Evolutionary conservation across 257 asterid species (phyloP).

Genomic region (Ehretia macrophylla): DNA sequence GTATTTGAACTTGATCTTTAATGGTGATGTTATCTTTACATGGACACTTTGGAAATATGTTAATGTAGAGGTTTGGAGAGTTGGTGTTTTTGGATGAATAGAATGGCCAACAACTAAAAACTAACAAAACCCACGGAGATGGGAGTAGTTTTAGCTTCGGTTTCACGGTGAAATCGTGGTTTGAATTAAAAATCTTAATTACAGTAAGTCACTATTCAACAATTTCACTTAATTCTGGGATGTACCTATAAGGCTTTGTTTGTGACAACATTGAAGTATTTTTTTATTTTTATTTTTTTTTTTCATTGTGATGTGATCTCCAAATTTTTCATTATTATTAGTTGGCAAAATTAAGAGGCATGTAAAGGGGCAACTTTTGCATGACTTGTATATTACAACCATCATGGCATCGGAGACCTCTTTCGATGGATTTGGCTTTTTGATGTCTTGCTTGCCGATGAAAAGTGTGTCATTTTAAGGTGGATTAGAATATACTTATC

Average conservation of each 20-base stretch:
- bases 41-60: background rate
- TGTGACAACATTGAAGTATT: too few species aligned
- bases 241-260: too few species aligned
- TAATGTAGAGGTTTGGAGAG: slow-evolving; percentile 17
- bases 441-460: slow-evolving; percentile 22
- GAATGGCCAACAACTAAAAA: slow-evolving; percentile 38
- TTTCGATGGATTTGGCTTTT: slow-evolving; percentile 13
- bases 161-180: too few species aligned
- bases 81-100: slow-evolving; percentile 21
- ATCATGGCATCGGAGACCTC: slow-evolving; percentile 10
- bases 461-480: slow-evolving; percentile 3
- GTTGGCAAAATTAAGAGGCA: background rate
- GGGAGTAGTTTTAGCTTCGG: too few species aligned
- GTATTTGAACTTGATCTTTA: background rate
- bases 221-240: too few species aligned
- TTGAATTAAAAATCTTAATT: too few species aligned
- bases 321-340: background rate
- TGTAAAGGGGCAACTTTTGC: background rate
- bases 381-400: slow-evolving; percentile 9
- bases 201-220: too few species aligned
- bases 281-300: too few species aligned
- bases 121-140: slow-evolving; percentile 14
- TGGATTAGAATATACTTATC: slow-evolving; percentile 23
- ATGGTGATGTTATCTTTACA: background rate
- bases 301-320: too few species aligned